phyloP scores from a whole-genome alignment of 192 early-diverging fungal species.

The Coemansia pectinata region DNA sequence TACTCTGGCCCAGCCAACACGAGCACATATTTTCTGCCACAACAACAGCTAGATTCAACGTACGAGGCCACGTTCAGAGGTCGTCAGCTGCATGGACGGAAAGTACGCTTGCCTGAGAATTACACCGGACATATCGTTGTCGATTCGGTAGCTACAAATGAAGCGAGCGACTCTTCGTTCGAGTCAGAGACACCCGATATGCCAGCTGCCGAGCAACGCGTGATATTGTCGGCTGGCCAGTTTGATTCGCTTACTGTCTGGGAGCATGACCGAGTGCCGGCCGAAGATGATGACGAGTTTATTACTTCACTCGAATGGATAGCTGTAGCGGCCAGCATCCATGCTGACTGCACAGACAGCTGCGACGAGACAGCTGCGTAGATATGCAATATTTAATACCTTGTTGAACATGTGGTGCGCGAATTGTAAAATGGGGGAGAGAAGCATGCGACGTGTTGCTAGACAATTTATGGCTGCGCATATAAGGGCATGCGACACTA shows the following conservation, averaged over 20 bases:
- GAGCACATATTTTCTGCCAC: constrained; percentile 30
- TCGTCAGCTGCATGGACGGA: constrained; percentile 38
- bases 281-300: constrained; percentile 40
- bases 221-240: constrained; percentile 16
- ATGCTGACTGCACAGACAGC: constrained; percentile 30
- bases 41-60: constrained; percentile 12
- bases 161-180: constrained; percentile 27
- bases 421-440: neutral
- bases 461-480: neutral
- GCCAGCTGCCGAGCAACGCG: constrained; percentile 21
- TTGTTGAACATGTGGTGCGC: neutral
- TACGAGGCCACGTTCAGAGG: constrained; percentile 42
- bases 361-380: neutral
- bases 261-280: constrained; percentile 48
- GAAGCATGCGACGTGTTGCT: neutral
- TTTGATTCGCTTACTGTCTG: constrained; percentile 34
- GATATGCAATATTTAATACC: neutral
- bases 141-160: neutral
- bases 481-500: neutral
- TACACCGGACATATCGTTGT: constrained; percentile 41
- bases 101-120: constrained; percentile 9
- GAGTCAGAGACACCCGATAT: constrained; percentile 7
- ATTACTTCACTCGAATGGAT: constrained; percentile 40
- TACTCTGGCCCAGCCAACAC: constrained; percentile 39
- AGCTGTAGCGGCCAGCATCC: constrained; percentile 35